phyloP scores from a whole-genome alignment of 73 alveolate species.

The Symbiodinium pilosum region DNA sequence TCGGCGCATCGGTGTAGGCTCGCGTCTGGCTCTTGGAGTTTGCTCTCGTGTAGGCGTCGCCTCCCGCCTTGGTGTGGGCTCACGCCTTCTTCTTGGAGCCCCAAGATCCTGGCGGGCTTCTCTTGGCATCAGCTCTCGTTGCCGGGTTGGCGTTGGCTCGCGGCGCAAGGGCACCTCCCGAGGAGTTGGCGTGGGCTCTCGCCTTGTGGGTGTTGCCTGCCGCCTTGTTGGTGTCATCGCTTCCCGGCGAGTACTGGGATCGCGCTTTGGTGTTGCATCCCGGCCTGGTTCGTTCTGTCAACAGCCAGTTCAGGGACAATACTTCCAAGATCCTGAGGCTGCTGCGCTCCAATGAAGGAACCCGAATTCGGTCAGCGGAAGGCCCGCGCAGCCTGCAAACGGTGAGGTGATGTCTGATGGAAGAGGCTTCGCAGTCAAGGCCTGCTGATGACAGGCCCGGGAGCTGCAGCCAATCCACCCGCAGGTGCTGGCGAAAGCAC shows the following conservation, averaged over 20 bases:
- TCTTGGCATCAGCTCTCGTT: slow-evolving; percentile 15
- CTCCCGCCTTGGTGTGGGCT: background rate
- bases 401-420: background rate
- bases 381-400: background rate
- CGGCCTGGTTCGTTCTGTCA: slow-evolving; percentile 27
- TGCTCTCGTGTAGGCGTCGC: slow-evolving; percentile 34
- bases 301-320: too few relatives aligned
- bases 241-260: background rate
- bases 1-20: slow-evolving; percentile 43
- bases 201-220: slow-evolving; percentile 57
- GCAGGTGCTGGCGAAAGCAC: slow-evolving; percentile 11
- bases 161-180: background rate
- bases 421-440: background rate
- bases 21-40: slow-evolving; percentile 2
- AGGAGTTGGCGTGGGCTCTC: background rate
- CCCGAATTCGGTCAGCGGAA: background rate
- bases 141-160: slow-evolving; percentile 40
- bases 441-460: slow-evolving; percentile 22
- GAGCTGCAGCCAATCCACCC: background rate
- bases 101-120: background rate
- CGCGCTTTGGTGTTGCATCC: slow-evolving; percentile 61
- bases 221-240: slow-evolving; percentile 57
- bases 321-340: background rate
- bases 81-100: slow-evolving; percentile 15
- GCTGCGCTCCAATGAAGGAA: background rate